These are phyloP conservation scores for Nicotiana tomentosiformis DNA, from an alignment of 257 asterid genomes.

Conservation along the genomic window DNA sequence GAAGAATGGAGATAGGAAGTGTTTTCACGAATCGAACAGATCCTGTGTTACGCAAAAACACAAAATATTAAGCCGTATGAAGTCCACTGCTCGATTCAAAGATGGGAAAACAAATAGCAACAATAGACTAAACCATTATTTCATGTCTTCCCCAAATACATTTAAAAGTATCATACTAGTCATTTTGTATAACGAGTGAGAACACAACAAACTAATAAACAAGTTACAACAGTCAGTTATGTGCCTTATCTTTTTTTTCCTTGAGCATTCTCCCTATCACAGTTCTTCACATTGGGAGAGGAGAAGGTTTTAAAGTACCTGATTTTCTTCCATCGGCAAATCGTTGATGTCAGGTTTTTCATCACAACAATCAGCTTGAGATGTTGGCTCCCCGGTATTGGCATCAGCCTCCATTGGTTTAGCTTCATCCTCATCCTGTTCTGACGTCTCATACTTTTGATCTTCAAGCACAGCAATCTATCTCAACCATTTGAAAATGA, in stretches of 20 bases:
- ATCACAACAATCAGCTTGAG: conserved; percentile 40
- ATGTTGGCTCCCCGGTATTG: conserved; percentile 28
- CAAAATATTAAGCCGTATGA: not conserved
- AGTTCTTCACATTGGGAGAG: not conserved
- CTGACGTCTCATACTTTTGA: conserved; percentile 55
- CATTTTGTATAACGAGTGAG: not conserved
- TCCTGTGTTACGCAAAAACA: not conserved
- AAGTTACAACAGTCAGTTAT: not conserved
- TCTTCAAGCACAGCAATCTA: conserved; percentile 76
- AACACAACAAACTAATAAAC: not conserved
- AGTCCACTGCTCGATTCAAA: not conserved
- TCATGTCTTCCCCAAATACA: not conserved
- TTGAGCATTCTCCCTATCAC: not conserved
- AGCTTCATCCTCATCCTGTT: conserved; percentile 61
- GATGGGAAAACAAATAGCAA: too few relatives aligned
- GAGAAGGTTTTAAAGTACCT: conserved; percentile 27
- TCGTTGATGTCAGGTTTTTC: conserved; percentile 92
- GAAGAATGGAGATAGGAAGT: not conserved
- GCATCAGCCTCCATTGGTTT: conserved; percentile 42
- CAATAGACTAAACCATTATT: too few relatives aligned
- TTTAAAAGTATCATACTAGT: not conserved
- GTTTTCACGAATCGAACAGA: not conserved
- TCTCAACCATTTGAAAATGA: conserved; percentile 13
- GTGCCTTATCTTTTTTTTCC: not conserved
- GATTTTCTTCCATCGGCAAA: conserved; percentile 60